phyloP scores from a whole-genome alignment of 169 alveolate genomes.

The Eimeria necatrix region DNA sequence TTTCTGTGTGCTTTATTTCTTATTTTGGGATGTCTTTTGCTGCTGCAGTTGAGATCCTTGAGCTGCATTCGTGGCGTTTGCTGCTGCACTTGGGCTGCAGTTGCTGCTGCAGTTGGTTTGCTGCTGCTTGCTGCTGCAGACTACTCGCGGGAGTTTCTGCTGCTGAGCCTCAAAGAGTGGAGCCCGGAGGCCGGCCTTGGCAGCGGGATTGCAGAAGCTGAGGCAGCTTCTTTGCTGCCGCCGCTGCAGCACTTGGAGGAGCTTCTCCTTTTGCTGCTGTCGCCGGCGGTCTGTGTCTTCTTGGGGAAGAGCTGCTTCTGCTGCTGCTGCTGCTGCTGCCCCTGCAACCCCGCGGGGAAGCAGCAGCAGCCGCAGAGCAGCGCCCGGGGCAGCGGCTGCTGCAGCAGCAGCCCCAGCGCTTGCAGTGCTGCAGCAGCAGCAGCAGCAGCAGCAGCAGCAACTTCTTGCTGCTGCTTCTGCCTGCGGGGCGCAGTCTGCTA shows the following conservation, averaged over 20 bases:
- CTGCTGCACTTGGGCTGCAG: background rate
- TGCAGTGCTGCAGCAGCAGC: background rate
- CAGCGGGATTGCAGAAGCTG: conserved; percentile 51
- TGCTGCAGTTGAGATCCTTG: background rate
- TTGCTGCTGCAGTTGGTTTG: background rate
- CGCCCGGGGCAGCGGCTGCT: background rate
- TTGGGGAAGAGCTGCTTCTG: conserved; percentile 38
- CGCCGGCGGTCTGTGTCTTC: conserved; percentile 34
- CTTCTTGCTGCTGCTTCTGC: conserved; percentile 31
- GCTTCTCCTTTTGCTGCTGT: conserved; percentile 54
- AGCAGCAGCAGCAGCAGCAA: background rate
- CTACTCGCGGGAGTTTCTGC: conserved; percentile 55
- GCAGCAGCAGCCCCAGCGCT: conserved; percentile 57
- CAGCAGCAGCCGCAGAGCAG: background rate
- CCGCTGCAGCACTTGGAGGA: conserved; percentile 68
- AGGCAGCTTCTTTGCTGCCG: conserved; percentile 69
- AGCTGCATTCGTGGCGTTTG: background rate
- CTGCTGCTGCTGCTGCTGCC: conserved; percentile 69
- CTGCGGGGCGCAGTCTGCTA: conserved; percentile 61
- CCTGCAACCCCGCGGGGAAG: conserved; percentile 32
- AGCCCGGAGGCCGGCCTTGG: conserved; percentile 51
- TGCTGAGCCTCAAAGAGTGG: conserved; percentile 68
- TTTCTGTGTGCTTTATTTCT: background rate
- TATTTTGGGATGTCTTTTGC: background rate
- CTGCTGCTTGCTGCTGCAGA: background rate